These are phyloP conservation scores for Protostelium mycophagum DNA, from an alignment of 78 protist species.

Conservation along the genomic window DNA sequence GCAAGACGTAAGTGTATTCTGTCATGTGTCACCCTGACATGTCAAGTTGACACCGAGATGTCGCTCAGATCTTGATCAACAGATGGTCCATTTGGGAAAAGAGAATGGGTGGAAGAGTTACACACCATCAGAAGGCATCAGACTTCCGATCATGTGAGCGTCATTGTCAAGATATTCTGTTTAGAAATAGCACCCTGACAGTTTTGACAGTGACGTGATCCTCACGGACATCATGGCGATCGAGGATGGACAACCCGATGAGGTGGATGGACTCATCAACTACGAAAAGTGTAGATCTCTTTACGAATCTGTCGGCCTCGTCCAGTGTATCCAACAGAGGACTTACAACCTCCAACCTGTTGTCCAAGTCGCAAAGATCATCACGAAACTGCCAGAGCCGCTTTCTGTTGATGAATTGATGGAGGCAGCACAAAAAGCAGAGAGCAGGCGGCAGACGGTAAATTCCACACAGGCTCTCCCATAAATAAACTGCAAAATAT, in stretches of 20 bases:
- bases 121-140: not conserved
- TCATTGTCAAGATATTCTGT: not conserved
- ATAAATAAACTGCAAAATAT: no score
- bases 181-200: not conserved
- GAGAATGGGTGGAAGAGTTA: not conserved
- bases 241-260: not conserved
- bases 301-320: not conserved
- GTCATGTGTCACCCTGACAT: not conserved
- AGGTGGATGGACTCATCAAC: not conserved
- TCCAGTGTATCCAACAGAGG: not conserved
- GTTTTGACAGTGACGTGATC: not conserved
- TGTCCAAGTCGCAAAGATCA: not conserved
- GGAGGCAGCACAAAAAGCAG: not conserved
- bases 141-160: not conserved
- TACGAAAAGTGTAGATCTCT: not conserved
- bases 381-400: not conserved
- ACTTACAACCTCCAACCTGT: not conserved
- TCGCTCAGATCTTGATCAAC: not conserved
- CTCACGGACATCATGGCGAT: not conserved
- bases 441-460: not conserved
- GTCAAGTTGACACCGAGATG: not conserved
- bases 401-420: not conserved
- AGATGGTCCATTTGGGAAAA: not conserved
- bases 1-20: not conserved
- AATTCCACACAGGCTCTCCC: no score